Percentiles rank a stretch among this genome's conserved stretches.
phyloP scores from a whole-genome alignment of 257 asterid genomes.

The Fraxinus americana region DNA sequence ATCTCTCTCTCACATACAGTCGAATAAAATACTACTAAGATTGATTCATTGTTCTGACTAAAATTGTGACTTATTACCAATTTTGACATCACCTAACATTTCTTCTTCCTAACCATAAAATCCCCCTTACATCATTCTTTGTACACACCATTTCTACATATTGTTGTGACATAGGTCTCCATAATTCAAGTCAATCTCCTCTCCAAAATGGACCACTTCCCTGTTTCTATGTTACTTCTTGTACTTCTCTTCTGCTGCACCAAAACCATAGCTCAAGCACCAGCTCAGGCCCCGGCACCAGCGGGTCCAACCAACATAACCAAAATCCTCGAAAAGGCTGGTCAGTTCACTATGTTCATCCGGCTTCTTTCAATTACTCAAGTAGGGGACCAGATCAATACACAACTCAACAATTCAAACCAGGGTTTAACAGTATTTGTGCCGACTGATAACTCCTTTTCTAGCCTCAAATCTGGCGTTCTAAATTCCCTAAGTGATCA shows the following conservation, averaged over 20 bases:
- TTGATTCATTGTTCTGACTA: conserved; percentile 7
- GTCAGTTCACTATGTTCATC: conserved; percentile 74
- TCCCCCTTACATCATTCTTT: conserved; percentile 29
- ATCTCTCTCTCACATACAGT: neutral
- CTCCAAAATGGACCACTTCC: conserved; percentile 36
- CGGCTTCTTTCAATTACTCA: conserved; percentile 64
- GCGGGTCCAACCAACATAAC: conserved; percentile 82
- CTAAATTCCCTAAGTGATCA: conserved; percentile 74
- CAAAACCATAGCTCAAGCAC: conserved; percentile 45
- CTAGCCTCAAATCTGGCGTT: conserved; percentile 62
- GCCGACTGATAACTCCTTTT: conserved; percentile 77
- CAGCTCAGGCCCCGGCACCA: conserved; percentile 49
- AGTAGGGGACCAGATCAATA: conserved; percentile 68
- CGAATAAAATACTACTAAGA: neutral
- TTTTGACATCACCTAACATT: conserved; percentile 37
- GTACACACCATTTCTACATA: neutral
- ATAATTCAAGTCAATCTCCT: conserved; percentile 2
- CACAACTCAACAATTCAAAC: conserved; percentile 79
- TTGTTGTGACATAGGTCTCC: neutral
- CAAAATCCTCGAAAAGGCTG: conserved; percentile 84
- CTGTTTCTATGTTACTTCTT: conserved; percentile 27
- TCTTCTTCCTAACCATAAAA: conserved; percentile 43
- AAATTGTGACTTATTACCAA: neutral
- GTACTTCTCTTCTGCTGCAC: conserved; percentile 39
- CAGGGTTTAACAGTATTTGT: conserved; percentile 79